Evolutionary conservation across 2,329 filamentous ascomycete genomes (phyloP).

Genomic region (Ophiobolus disseminans): DNA sequence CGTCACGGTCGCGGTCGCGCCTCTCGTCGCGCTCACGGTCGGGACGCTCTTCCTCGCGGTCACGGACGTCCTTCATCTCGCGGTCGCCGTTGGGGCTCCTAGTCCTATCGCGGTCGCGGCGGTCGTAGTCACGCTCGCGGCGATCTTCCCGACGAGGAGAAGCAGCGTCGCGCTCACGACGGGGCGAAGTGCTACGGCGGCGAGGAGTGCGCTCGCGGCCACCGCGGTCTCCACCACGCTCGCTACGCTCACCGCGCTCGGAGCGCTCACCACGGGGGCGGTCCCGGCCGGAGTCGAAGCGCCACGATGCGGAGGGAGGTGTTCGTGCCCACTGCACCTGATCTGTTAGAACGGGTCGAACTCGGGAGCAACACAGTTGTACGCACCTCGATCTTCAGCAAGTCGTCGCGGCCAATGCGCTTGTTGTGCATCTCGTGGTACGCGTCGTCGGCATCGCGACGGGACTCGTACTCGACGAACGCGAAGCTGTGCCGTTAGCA

Average conservation of each 20-base stretch:
- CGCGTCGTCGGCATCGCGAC: conserved; percentile 96
- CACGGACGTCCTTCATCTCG: conserved; percentile 57
- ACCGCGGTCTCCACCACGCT: conserved; percentile 72
- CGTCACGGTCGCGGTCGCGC: conserved; percentile 62
- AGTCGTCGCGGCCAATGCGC: conserved; percentile 92
- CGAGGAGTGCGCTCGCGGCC: conserved; percentile 63
- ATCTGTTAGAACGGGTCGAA: conserved; percentile 23
- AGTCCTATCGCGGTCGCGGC: conserved; percentile 77
- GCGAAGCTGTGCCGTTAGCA: conserved; percentile 75
- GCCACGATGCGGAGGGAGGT: conserved; percentile 96
- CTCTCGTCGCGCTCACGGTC: conserved; percentile 50
- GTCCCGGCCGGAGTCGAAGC: conserved; percentile 81
- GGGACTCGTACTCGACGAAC: conserved; percentile 98
- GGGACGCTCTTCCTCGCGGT: conserved; percentile 68
- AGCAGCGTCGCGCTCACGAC: conserved; percentile 68
- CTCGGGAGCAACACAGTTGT: not conserved
- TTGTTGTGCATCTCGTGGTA: conserved; percentile 99
- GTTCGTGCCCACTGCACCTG: conserved; percentile 90
- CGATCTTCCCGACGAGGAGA: conserved; percentile 79
- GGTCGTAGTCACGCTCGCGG: conserved; percentile 70
- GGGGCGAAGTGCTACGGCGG: conserved; percentile 58
- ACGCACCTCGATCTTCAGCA: conserved; percentile 94
- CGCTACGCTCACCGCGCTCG: conserved; percentile 68
- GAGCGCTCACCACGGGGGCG: conserved; percentile 52
- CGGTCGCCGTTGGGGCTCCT: conserved; percentile 66